Evolutionary conservation across 2,329 filamentous ascomycete genomes (phyloP), one percentile per base, ranked within the genome.

Genomic region (Hysterium pulicare): DNA sequence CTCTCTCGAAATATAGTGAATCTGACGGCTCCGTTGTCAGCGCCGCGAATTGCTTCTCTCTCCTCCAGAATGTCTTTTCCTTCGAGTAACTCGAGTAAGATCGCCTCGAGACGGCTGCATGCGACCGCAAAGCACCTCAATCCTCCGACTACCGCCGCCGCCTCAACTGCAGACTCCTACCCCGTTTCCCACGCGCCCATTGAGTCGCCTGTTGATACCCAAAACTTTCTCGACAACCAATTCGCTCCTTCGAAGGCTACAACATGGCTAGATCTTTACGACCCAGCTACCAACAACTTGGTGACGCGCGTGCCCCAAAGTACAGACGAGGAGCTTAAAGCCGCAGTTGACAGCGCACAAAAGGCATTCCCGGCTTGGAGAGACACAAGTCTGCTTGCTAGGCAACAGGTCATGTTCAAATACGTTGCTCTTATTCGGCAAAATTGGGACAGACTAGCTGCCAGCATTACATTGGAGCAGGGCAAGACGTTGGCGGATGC

Each of bases 371-470:
- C 82, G 50, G 74, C 74, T 38, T 93, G 87, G 87, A 81, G 75
- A 56, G 75, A 77, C 50, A 90, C 81, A 20, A 87, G 81, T 62
- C 73, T 91, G 50, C 76, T 93, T 52, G 73, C 79, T 49, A 77
- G 87, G 49, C 87, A 93, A 75, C 82, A 87, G 71, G 84, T 91
- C 71, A 89, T 91, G 85, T 91, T 93, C 77, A 86, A 85, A 68
- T 90, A 89, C 59, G 86, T 89, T 24, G 77, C 78, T 23, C 73
- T 93, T 60, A 88, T 93, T 64, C 76, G 86, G 40, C 84, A 90
- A 71, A 85, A 93, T 71, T 90, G 86, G 86, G 87, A 93, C 66
- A 78, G 87, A 15, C 71, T 93, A 53, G 87, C 87, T 13, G 87
- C 87, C 10, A 89, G 84, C 71, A 93, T 93, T 66, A 90, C 86